These are phyloP conservation scores for Monosporascus cannonballus DNA, from an alignment of 2,329 filamentous ascomycete species.

Conservation along the genomic window DNA sequence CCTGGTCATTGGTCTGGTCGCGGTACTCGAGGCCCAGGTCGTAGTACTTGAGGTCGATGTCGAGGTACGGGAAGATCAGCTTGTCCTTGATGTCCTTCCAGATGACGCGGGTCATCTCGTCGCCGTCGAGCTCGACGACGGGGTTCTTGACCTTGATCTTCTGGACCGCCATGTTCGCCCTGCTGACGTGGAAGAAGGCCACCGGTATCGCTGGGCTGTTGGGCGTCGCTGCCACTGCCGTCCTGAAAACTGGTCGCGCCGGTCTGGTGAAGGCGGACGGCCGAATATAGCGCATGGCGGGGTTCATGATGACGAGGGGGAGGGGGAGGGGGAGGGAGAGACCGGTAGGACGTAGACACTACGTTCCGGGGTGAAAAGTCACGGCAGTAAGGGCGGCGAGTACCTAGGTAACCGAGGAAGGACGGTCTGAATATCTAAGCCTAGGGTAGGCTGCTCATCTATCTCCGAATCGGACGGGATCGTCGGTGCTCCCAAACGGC, in stretches of 20 bases:
- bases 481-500: not conserved
- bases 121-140: conserved; percentile 92
- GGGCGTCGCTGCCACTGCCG: conserved; percentile 14
- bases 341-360: not conserved
- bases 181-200: conserved; percentile 28
- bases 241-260: conserved; percentile 21
- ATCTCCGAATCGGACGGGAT: not conserved
- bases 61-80: conserved; percentile 93
- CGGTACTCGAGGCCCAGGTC: conserved; percentile 90
- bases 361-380: too few relatives aligned
- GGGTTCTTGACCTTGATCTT: conserved; percentile 99
- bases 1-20: conserved; percentile 92
- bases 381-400: not conserved
- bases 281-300: conserved; percentile 22
- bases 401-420: not conserved
- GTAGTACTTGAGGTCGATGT: conserved; percentile 98
- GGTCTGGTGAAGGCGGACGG: conserved; percentile 21
- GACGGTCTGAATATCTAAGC: not conserved
- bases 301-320: conserved; percentile 19
- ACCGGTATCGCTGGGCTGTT: conserved; percentile 21
- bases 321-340: not conserved
- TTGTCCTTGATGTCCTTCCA: conserved; percentile 99
- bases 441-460: not conserved
- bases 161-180: conserved; percentile 52
- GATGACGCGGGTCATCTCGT: conserved; percentile 97